These are phyloP conservation scores for Phlebiopsis flavidoalba DNA, from an alignment of 768 basidiomycete genomes.

Conservation along the genomic window DNA sequence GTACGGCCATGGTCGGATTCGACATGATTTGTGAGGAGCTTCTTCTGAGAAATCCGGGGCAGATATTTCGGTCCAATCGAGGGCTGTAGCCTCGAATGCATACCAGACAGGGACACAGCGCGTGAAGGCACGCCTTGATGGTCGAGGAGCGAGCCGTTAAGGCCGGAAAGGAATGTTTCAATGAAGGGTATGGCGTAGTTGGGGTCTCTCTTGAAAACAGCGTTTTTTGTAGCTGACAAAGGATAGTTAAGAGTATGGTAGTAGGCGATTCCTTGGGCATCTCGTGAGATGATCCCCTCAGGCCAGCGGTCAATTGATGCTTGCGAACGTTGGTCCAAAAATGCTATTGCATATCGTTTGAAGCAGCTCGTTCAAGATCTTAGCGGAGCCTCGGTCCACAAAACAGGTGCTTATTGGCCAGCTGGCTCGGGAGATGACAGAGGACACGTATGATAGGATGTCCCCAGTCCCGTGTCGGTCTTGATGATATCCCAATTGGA, in stretches of 20 bases:
- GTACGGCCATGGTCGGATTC: constrained; percentile 88
- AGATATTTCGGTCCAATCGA: constrained; percentile 80
- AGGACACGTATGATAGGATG: constrained; percentile 85
- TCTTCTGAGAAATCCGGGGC: constrained; percentile 76
- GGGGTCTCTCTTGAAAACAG: constrained; percentile 60
- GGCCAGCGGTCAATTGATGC: constrained; percentile 57
- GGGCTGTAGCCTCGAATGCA: constrained; percentile 81
- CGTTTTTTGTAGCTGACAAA: constrained; percentile 81
- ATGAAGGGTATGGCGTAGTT: constrained; percentile 65
- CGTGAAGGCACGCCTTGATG: constrained; percentile 87
- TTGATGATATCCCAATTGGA: constrained; percentile 68
- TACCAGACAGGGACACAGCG: constrained; percentile 79
- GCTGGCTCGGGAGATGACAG: constrained; percentile 85
- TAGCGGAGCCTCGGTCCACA: constrained; percentile 82
- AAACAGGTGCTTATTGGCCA: constrained; percentile 94
- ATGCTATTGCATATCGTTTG: constrained; percentile 65
- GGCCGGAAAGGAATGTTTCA: constrained; percentile 64
- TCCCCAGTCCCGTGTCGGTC: constrained; percentile 87
- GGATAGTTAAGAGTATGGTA: constrained; percentile 75
- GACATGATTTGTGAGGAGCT: constrained; percentile 93
- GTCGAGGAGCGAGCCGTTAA: constrained; percentile 68
- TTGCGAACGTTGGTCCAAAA: constrained; percentile 50
- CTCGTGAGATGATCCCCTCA: constrained; percentile 57
- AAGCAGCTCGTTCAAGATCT: constrained; percentile 56
- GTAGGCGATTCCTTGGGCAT: constrained; percentile 85